A percentile compares a stretch with the other conserved stretches of the same genome.
phyloP scores from a whole-genome alignment of 2,329 filamentous ascomycete species.

The Trichoderma atrobrunneum region DNA sequence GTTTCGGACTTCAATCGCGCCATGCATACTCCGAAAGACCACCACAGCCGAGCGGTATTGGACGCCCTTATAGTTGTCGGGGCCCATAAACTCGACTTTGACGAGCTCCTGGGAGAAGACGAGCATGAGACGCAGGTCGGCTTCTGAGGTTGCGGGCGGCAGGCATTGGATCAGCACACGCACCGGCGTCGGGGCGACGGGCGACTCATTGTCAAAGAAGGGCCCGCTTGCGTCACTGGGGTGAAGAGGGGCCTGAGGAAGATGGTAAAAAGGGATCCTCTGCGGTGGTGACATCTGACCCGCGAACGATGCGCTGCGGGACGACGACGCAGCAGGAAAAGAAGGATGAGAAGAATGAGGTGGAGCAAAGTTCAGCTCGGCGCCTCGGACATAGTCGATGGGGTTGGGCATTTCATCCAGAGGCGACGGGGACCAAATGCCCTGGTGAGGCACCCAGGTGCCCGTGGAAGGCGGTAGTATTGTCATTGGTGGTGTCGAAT shows the following conservation, averaged over 20 bases:
- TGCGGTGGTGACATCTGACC: constrained; percentile 21
- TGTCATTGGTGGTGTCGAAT: constrained; percentile 21
- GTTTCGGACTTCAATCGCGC: constrained; percentile 54
- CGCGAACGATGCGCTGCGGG: not conserved
- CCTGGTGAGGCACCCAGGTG: not conserved
- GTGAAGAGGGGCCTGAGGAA: constrained; percentile 30
- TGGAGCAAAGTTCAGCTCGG: not conserved
- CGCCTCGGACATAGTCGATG: not conserved
- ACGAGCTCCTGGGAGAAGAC: constrained; percentile 57
- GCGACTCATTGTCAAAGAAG: constrained; percentile 33
- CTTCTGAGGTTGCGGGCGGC: constrained; percentile 52
- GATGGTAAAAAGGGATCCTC: constrained; percentile 25
- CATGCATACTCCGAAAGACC: constrained; percentile 51
- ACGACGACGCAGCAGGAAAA: not conserved
- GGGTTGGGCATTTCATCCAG: not conserved
- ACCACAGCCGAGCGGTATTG: constrained; percentile 53
- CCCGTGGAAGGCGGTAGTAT: not conserved
- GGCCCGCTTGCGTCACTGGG: not conserved
- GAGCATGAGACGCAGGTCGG: constrained; percentile 55
- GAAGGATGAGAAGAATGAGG: not conserved
- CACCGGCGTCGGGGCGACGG: constrained; percentile 35
- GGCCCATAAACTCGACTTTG: constrained; percentile 49
- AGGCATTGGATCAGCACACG: constrained; percentile 53
- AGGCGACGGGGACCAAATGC: not conserved
- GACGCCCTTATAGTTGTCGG: constrained; percentile 48